Base-by-base conservation (phyloP, 768 basidiomycete genomes). In the Collybia sordida region DNA sequence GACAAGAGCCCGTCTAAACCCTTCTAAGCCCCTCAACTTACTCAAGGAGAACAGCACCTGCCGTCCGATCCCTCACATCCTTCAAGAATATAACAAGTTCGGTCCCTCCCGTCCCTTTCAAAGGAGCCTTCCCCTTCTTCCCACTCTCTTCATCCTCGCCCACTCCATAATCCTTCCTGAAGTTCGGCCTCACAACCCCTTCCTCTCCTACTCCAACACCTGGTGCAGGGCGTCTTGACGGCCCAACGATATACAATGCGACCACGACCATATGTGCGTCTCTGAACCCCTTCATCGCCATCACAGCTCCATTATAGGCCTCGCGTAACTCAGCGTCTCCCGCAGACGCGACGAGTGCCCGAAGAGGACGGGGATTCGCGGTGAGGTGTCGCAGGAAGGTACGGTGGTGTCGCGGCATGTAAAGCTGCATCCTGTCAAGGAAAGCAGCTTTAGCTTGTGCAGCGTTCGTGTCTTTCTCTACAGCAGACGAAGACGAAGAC, bases 391-490 rank as follows among this genome's bases (percentile, higher is more conserved):
- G 72, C 22, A 93, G 70, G 69, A 92, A 93, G n/a, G 79, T 70
- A 22, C 89, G 85, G 61, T 93, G 90, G 55, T 85, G 81, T 9
- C 81, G 77, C 5, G 91, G 89, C 91, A 93, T 93, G 67, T 93
- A 93, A 6, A 71, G 66, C 47, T 86, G 79, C 90, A 92, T 90
- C 27, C 86, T 78, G 42, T 79, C 71, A 48, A 92, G 77, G 61
- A 90, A 85, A 6, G 80, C 62, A 3, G 57, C 57, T 40, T 64
- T 57, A 6, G 52, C 49, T 51, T 58, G 42, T 3, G 60, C 45
- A 18, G 56, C 44, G 1, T 60, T 19, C 17, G 54, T 46, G n/a
- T n/a, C n/a, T n/a, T n/a, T n/a, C n/a, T n/a, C n/a, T n/a, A n/a
- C n/a, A n/a, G n/a, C n/a, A 53, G 57, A 37, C 3, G 55, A 37